Conservation (phyloP, 192 early-diverging fungal genomes). For the Dispira parvispora region DNA sequence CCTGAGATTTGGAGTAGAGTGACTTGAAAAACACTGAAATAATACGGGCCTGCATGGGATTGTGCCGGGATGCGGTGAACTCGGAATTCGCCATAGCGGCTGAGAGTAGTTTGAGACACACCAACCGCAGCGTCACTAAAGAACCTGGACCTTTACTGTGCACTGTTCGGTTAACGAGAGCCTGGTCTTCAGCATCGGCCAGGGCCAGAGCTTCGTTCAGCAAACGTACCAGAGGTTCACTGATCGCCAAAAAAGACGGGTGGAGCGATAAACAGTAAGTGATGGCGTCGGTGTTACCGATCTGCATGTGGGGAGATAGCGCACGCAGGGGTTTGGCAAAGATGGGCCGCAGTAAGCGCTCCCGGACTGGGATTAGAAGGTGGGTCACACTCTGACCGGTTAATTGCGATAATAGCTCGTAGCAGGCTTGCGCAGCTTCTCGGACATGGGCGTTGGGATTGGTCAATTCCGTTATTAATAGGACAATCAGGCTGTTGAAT, state of each 20-base stretch:
- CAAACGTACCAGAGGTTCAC: constrained; percentile 77
- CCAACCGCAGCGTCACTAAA: constrained; percentile 75
- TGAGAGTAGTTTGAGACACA: constrained; percentile 91
- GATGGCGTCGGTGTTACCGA: constrained; percentile 96
- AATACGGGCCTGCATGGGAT: constrained; percentile 68
- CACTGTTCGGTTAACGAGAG: constrained; percentile 63
- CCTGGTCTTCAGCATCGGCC: constrained; percentile 96
- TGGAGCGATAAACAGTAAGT: constrained; percentile 82
- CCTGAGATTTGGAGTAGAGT: constrained; percentile 84
- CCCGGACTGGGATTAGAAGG: constrained; percentile 64
- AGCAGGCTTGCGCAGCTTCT: constrained; percentile 67
- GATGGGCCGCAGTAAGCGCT: constrained; percentile 76
- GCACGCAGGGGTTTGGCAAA: constrained; percentile 94
- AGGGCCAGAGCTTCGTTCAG: constrained; percentile 83
- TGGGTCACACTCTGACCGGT: constrained; percentile 67
- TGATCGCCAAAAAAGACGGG: constrained; percentile 78
- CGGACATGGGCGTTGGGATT: constrained; percentile 80
- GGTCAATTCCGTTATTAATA: constrained; percentile 80
- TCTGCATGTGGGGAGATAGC: constrained; percentile 90
- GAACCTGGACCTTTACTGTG: constrained; percentile 68
- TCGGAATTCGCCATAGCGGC: constrained; percentile 84
- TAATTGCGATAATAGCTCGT: constrained; percentile 64
- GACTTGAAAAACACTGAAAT: constrained; percentile 98
- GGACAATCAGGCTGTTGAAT: constrained; percentile 55
- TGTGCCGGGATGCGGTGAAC: constrained; percentile 54